Evolutionary conservation across 225 moss, liverwort and hornwort species (phyloP), one percentile per base, ranked within the genome.

Genomic region (Pseudoscleropodium purum): DNA sequence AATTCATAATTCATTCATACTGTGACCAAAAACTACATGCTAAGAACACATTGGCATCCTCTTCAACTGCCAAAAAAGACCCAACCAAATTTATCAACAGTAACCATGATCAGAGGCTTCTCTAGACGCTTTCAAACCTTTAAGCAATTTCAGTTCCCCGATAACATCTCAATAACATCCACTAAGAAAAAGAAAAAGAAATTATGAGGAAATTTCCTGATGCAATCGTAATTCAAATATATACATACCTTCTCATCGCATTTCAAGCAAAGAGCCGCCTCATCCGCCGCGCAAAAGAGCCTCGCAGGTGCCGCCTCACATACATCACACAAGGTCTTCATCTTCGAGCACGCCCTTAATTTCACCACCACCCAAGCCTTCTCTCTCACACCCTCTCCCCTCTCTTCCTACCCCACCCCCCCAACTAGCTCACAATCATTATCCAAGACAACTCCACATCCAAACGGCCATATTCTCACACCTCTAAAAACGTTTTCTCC

Each of bases 261-360:
- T 87, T 95, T 95, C 86, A 88, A 54, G 91, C 98, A 99, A 23
- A 99, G 95, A 83, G 98, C 98, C 91, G 98, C 98, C 91, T 99
- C 98, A 87, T 99, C 98, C n/a, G 98, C 97, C n/a, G 97, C 96
- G 90, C 98, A 99, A 78, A 99, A 99, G 10, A 97, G 91, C 21
- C 94, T 94, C 73, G 98, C 98, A 63, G 98, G 96, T 41, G 96
- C 96, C 81, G 97, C 96, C 91, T 99, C 98, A 87, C 98, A 99
- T 68, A 97, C 96, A 91, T 99, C 98, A 90, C 98, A 99, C 78
- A 97, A 92, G 63, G 95, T 92, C 96, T 96, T 96, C 98, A 99
- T 99, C 90, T 93, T 89, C 79, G 26, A 75, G 13, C 66, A 65
- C 19, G 41, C 72, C 82, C 82, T 64, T 18, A 16, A 41, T 41